Percentiles rank a stretch among this genome's conserved stretches.
Conservation (phyloP, 257 asterid species). For the Ballota nigra region DNA sequence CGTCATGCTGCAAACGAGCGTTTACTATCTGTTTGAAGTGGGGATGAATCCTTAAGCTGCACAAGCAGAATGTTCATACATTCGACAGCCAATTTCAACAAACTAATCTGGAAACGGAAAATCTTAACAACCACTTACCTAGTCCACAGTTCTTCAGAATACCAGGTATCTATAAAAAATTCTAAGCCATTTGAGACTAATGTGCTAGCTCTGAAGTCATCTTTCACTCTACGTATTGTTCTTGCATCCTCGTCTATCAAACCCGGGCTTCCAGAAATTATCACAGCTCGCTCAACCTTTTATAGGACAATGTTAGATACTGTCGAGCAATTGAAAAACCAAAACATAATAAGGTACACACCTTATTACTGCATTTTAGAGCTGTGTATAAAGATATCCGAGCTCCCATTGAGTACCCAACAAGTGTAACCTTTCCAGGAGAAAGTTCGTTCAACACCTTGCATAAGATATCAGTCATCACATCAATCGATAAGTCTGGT, state of each 20-base stretch:
- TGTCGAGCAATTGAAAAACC: constrained; percentile 1
- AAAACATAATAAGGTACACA: constrained; percentile 18
- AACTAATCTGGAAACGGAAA: not conserved
- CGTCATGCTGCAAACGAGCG: constrained; percentile 64
- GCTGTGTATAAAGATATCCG: constrained; percentile 77
- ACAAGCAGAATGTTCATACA: constrained; percentile 3
- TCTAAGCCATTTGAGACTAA: constrained; percentile 72
- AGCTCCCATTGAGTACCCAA: constrained; percentile 97
- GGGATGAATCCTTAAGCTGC: constrained; percentile 87
- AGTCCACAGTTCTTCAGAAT: constrained; percentile 78
- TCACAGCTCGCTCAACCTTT: constrained; percentile 76
- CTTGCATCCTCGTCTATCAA: constrained; percentile 60
- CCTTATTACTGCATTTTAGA: constrained; percentile 66
- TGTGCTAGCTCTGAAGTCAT: constrained; percentile 73
- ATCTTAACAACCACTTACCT: constrained; percentile 44
- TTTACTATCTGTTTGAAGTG: constrained; percentile 47
- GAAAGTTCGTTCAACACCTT: constrained; percentile 51
- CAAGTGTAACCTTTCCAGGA: constrained; percentile 57
- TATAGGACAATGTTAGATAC: constrained; percentile 7
- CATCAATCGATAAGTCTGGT: constrained; percentile 62
- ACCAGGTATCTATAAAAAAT: constrained; percentile 69
- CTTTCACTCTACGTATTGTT: constrained; percentile 63
- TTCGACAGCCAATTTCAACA: not conserved
- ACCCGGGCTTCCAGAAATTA: constrained; percentile 96
- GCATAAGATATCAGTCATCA: constrained; percentile 47